These are phyloP conservation scores for Vitis rotundifolia DNA, from an alignment of 164 flowering plant species.

Conservation along the genomic window DNA sequence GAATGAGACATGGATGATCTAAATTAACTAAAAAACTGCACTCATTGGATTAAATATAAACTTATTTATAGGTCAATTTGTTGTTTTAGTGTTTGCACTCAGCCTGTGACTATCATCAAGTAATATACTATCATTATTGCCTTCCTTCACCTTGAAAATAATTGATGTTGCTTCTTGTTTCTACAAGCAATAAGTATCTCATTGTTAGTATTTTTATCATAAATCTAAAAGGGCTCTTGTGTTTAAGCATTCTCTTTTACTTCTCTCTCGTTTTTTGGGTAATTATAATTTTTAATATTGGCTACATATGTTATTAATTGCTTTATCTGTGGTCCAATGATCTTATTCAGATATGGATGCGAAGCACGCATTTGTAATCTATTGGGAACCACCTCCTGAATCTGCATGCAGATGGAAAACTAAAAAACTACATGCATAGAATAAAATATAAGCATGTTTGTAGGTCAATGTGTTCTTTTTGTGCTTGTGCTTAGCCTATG, in stretches of 20 bases:
- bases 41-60: neutral
- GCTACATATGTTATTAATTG: neutral
- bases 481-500: neutral
- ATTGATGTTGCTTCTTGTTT: neutral
- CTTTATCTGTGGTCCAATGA: conserved; percentile 17
- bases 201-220: neutral
- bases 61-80: neutral
- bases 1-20: too few relatives aligned
- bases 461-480: neutral
- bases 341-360: conserved; percentile 60
- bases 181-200: neutral
- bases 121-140: neutral
- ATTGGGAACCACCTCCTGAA: conserved; percentile 95
- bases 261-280: neutral
- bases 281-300: neutral
- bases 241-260: neutral
- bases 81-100: neutral
- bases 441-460: neutral
- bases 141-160: neutral
- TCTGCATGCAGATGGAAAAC: conserved; percentile 62
- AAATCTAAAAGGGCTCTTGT: neutral
- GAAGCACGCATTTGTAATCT: conserved; percentile 74
- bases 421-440: neutral
- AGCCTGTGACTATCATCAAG: neutral
- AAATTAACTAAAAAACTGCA: too few relatives aligned